Percentiles rank a stretch among this genome's conserved stretches.
These are phyloP conservation scores for Phascolomyces articulosus DNA, from an alignment of 371 early-diverging fungal genomes.

Conservation along the genomic window DNA sequence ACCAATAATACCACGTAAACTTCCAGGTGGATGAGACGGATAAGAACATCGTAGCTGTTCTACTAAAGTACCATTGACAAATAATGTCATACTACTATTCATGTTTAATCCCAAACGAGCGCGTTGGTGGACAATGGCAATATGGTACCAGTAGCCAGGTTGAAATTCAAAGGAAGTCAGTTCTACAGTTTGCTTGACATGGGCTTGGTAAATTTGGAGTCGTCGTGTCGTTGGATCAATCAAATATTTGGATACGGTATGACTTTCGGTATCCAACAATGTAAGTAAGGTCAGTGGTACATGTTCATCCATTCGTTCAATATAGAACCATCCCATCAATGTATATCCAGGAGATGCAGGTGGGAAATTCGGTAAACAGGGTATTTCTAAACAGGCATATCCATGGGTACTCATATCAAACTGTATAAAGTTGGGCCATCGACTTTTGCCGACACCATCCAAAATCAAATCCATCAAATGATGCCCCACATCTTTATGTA, in stretches of 20 bases:
- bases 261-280: conserved; percentile 53
- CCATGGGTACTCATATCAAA: conserved; percentile 52
- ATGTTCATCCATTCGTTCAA: conserved; percentile 60
- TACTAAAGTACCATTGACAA: conserved; percentile 65
- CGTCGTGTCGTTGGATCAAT: conserved; percentile 55
- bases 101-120: conserved; percentile 57
- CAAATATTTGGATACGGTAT: conserved; percentile 36
- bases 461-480: conserved; percentile 59
- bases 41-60: conserved; percentile 67
- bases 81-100: conserved; percentile 59
- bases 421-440: conserved; percentile 74
- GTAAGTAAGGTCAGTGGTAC: conserved; percentile 52
- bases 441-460: conserved; percentile 61
- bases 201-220: conserved; percentile 51
- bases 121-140: conserved; percentile 69
- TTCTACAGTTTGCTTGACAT: conserved; percentile 46
- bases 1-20: conserved; percentile 44
- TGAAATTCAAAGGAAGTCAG: conserved; percentile 61
- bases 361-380: conserved; percentile 47
- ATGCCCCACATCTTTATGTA: conserved; percentile 18
- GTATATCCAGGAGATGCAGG: conserved; percentile 65
- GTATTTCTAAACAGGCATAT: conserved; percentile 49
- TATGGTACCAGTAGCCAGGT: conserved; percentile 72
- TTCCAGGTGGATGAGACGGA: conserved; percentile 48
- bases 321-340: conserved; percentile 67